Evolutionary conservation across 1,284 basidiomycete species (phyloP), one percentile per base, ranked within the genome.

Genomic region (Butyriboletus appendiculatus): DNA sequence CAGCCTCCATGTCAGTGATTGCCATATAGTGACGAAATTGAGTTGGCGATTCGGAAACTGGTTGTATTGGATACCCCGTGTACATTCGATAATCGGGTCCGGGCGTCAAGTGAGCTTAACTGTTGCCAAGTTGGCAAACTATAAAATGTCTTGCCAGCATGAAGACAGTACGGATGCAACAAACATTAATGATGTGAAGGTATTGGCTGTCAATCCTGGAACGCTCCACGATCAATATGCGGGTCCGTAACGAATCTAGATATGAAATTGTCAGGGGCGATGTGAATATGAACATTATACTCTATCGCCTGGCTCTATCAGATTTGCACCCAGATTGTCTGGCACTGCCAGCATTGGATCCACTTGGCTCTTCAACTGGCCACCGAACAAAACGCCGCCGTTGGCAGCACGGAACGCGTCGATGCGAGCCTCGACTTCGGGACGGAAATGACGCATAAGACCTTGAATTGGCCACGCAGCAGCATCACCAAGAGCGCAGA

Each of bases 401-500:
- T 97, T 81, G 62, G 80, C 76, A 48, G 80, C 82, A 57, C 92
- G 82, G 84, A 88, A 99, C 22, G 83, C 76, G 9, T 82, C 81
- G 59, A 99, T 92, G 54, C 96, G 88, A 53, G 80, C 78, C 76
- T 98, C 96, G 37, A 98, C 92, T 66, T 94, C 88, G 1, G 94
- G 94, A 60, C 95, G 86, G 89, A 98, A 99, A 75, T 98, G 92
- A 57, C 94, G 90, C 85, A 98, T 92, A 56, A 98, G 81, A 53
- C 93, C 92, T 68, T 98, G 96, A 57, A 98, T 95, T 8, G 96
- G 96, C 96, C 96, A 99, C 7, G 96, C 96, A 20, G 96, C 95
- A 6, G 96, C 96, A 65, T 99, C 96, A 26, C 96, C 96, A 39
- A 98, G 81, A 12, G 96, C 96, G 64, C 96, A 98, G 63, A 98